Evolutionary conservation across 257 asterid genomes (phyloP).

Genomic region (Phtheirospermum japonicum): DNA sequence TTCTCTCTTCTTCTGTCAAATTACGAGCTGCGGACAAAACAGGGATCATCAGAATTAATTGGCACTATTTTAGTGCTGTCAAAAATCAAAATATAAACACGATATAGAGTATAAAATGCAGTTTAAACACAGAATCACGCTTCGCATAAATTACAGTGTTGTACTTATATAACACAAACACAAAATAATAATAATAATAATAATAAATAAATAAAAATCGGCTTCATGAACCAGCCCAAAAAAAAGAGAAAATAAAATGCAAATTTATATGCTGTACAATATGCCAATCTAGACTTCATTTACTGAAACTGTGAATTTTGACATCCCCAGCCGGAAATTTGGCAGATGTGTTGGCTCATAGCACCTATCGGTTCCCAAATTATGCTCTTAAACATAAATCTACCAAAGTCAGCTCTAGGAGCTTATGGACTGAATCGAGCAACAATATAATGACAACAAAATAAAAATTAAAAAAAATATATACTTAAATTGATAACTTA

Average conservation of each 20-base stretch:
- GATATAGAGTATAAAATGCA: not conserved
- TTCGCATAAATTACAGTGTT: not conserved
- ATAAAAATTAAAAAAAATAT: not conserved
- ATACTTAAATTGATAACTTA: not conserved
- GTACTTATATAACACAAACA: not conserved
- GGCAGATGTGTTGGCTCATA: not conserved
- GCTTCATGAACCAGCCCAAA: no score
- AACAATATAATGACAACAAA: conserved; percentile 9
- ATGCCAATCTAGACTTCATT: conserved; percentile 10
- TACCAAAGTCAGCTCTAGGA: conserved; percentile 4
- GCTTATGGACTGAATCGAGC: conserved; percentile 17
- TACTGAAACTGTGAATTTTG: not conserved
- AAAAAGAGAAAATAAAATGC: not conserved
- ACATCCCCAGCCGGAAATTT: conserved; percentile 5
- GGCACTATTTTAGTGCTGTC: not conserved
- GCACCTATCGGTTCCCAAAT: not conserved
- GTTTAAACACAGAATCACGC: not conserved
- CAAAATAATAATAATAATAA: no score
- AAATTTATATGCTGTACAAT: no score
- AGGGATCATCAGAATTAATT: not conserved
- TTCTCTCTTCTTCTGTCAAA: conserved; percentile 91
- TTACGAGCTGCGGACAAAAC: conserved; percentile 62
- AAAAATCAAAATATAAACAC: not conserved
- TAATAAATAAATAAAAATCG: no score
- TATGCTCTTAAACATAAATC: conserved; percentile 2